Percentiles rank a stretch among this genome's conserved stretches.
Evolutionary conservation across 2,329 filamentous ascomycete genomes (phyloP).

Genomic region (Alternaria consortialis): DNA sequence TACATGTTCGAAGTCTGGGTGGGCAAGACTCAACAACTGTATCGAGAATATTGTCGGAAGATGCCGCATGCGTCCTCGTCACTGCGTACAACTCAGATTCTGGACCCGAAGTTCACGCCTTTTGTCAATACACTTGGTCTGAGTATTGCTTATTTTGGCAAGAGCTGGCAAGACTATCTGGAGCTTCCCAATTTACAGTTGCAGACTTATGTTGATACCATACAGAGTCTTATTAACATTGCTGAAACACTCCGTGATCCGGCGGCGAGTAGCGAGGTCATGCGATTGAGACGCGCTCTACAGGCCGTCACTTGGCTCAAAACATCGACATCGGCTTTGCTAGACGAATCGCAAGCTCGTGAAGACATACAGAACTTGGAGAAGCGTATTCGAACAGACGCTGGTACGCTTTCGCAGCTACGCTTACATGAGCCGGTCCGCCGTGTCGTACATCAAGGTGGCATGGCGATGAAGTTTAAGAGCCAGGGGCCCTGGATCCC

Average conservation of each 20-base stretch:
- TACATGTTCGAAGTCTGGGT: conserved; percentile 36
- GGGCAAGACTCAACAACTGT: conserved; percentile 27
- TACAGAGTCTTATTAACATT: conserved; percentile 24
- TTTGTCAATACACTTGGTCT: conserved; percentile 41
- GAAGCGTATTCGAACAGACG: conserved; percentile 34
- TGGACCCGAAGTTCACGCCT: conserved; percentile 34
- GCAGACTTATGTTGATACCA: conserved; percentile 27
- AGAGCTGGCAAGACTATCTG: conserved; percentile 42
- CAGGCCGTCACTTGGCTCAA: conserved; percentile 26
- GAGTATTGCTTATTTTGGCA: conserved; percentile 34
- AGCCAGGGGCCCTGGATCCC: conserved; percentile 43
- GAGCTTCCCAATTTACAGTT: conserved; percentile 36
- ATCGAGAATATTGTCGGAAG: conserved; percentile 35
- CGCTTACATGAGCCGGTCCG: conserved; percentile 26
- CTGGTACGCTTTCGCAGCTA: conserved; percentile 25
- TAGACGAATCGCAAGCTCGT: conserved; percentile 26
- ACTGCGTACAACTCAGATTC: conserved; percentile 29
- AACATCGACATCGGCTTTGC: conserved; percentile 14
- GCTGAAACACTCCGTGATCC: conserved; percentile 6
- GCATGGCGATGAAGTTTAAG: conserved; percentile 41
- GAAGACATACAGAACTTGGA: conserved; percentile 39
- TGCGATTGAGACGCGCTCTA: conserved; percentile 23
- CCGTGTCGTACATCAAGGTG: conserved; percentile 33
- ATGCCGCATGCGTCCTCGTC: conserved; percentile 38
- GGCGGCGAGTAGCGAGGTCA: conserved; percentile 13